These are phyloP conservation scores for Begonia fuchsioides DNA, from an alignment of 306 rosid genomes.

Conservation along the genomic window DNA sequence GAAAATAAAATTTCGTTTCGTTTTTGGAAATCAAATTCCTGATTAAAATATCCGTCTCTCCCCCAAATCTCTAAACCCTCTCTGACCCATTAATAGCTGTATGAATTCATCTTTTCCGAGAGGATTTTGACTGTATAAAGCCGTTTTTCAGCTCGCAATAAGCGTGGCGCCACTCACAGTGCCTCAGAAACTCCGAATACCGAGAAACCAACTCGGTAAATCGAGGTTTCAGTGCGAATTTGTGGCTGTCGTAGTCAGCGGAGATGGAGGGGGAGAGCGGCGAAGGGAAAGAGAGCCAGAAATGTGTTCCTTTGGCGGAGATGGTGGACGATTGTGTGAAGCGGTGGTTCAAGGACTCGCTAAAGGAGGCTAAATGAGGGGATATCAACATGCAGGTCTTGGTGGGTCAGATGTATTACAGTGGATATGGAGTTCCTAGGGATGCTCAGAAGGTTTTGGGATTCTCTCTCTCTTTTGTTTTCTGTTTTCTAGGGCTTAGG, in stretches of 20 bases:
- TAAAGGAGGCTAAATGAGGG: conserved; percentile 77
- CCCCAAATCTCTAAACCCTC: too few species aligned
- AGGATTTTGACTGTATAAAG: neutral
- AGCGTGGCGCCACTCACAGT: neutral
- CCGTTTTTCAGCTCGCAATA: neutral
- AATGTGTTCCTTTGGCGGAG: conserved; percentile 53
- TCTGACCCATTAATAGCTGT: too few species aligned
- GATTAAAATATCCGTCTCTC: too few species aligned
- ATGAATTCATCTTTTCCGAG: too few species aligned
- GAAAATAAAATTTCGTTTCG: too few species aligned
- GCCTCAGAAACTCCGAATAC: conserved; percentile 3
- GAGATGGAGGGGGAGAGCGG: conserved; percentile 41
- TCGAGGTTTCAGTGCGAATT: conserved; percentile 7
- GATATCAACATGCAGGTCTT: conserved; percentile 87
- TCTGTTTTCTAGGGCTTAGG: neutral
- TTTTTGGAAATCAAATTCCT: too few species aligned
- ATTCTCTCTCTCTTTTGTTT: neutral
- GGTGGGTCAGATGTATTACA: conserved; percentile 85
- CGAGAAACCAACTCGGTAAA: conserved; percentile 5
- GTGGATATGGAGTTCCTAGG: conserved; percentile 80
- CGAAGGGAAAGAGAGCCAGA: conserved; percentile 11
- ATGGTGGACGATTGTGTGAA: conserved; percentile 80
- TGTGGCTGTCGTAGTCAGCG: conserved; percentile 15
- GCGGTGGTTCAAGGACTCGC: conserved; percentile 83
- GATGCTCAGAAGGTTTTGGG: conserved; percentile 62